Evolutionary conservation across 306 rosid genomes (phyloP).

Genomic region (Fragaria nilgerrensis): DNA sequence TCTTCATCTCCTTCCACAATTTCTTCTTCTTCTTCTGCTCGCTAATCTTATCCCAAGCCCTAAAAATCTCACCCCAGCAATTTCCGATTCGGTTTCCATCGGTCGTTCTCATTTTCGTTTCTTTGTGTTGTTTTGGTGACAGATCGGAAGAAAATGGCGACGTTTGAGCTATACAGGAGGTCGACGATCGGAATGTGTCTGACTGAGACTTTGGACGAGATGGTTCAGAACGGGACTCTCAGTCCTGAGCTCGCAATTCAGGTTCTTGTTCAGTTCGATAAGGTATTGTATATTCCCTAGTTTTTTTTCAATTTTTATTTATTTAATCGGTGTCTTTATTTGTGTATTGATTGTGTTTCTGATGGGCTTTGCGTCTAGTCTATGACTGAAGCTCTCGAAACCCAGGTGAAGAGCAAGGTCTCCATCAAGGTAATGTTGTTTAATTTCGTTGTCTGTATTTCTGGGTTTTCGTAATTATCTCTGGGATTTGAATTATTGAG

Average conservation of each 20-base stretch:
- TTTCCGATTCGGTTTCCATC: not conserved
- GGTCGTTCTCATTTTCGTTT: not conserved
- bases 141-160: conserved; percentile 75
- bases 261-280: conserved; percentile 93
- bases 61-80: not conserved
- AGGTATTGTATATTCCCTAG: conserved; percentile 40
- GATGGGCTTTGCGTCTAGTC: conserved; percentile 41
- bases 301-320: not conserved
- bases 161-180: conserved; percentile 86
- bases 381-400: conserved; percentile 89
- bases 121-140: conserved; percentile 1
- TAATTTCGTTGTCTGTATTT: not conserved
- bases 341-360: not conserved
- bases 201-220: conserved; percentile 87
- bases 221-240: conserved; percentile 85
- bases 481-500: not conserved
- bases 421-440: conserved; percentile 56
- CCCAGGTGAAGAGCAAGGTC: conserved; percentile 86
- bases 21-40: not conserved
- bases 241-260: conserved; percentile 93
- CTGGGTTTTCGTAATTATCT: not conserved
- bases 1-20: not conserved
- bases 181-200: conserved; percentile 90
- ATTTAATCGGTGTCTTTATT: not conserved
- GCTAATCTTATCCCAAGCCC: not conserved